Percentiles rank a stretch among this genome's conserved stretches.
These are phyloP conservation scores for Macrolepiota dolichaula DNA, from an alignment of 768 basidiomycete genomes.

Conservation along the genomic window DNA sequence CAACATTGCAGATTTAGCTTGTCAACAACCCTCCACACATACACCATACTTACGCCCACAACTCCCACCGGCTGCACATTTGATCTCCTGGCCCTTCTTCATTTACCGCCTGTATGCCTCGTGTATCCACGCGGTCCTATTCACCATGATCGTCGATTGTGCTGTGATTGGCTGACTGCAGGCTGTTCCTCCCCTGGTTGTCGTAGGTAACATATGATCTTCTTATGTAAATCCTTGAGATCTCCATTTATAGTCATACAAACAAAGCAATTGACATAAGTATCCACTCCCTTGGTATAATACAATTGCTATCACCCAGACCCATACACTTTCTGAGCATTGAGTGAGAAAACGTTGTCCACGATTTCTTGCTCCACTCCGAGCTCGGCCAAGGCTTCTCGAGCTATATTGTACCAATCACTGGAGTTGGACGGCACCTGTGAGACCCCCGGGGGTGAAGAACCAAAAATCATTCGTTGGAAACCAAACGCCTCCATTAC, in stretches of 20 bases:
- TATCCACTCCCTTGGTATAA: background rate
- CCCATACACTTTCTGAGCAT: slow-evolving; percentile 46
- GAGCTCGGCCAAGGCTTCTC: slow-evolving; percentile 76
- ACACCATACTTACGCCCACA: slow-evolving; percentile 10
- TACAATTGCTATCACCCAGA: slow-evolving; percentile 1
- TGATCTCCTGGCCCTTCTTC: background rate
- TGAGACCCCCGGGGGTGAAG: slow-evolving; percentile 58
- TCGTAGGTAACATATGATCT: background rate
- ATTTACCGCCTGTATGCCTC: background rate
- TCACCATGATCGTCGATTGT: background rate
- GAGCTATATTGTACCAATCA: slow-evolving; percentile 81
- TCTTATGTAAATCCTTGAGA: background rate
- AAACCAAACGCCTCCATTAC: slow-evolving; percentile 85
- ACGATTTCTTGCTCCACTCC: slow-evolving; percentile 75
- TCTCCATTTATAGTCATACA: slow-evolving; percentile 5
- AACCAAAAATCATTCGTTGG: slow-evolving; percentile 79
- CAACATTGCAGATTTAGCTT: background rate
- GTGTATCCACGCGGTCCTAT: background rate
- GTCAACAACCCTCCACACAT: slow-evolving; percentile 4
- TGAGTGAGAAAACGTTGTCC: slow-evolving; percentile 66
- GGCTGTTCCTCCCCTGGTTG: background rate
- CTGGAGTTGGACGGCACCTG: slow-evolving; percentile 46
- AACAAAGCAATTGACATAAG: slow-evolving; percentile 5
- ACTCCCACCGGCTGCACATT: slow-evolving; percentile 8
- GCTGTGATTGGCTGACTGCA: background rate